Evolutionary conservation across 2,329 filamentous ascomycete species (phyloP), one percentile per base, ranked within the genome.

Genomic region (Emmonsia crescens): DNA sequence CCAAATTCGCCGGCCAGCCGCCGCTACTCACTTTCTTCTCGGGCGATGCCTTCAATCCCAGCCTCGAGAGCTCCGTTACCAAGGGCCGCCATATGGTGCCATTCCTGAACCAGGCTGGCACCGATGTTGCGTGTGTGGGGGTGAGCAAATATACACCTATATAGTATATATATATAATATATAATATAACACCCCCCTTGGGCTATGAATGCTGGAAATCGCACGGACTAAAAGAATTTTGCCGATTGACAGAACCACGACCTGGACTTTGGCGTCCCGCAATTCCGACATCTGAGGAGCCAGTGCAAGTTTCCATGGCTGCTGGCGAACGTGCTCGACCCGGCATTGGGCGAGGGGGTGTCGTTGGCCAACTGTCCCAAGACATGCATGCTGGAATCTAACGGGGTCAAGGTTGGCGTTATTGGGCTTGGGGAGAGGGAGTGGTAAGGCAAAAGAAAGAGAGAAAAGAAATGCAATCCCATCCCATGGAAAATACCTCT

Each of bases 61-160:
- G 89, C 68, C 77, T 96, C 62, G 91, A 96, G 75, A 93, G 88
- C 69, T 89, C 88, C 21, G 86, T 96, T 40, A 96, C 91, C 2
- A 96, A 96, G 77, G 91, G 89, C 80, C 72, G 85, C 66, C 92
- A 96, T 74, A 96, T 96, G 92, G 86, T 96, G 10, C 88, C 90
- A 0, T 82, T 94, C 10, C 76, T 96, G 54, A 96, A 96, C 72
- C 79, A 81, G 29, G 84, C 91, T 66, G 85, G 86, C 3, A 94
- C 89, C 0, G 83, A 89, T 71, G 88, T 87, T 51, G 88, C 91
- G n/a, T 92, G 89, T 72, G 81, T 95, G 57, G 91, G 91, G 63
- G 88, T 91, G 79, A 70, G 85, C 80, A 65, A 29, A 27, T 19
- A 16, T 51, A 29, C 8, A 64, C 48, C 48, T 52, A 14, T 29